Base-by-base conservation (phyloP, 2,329 filamentous ascomycete species). In the Chalaropsis ovoidea region DNA sequence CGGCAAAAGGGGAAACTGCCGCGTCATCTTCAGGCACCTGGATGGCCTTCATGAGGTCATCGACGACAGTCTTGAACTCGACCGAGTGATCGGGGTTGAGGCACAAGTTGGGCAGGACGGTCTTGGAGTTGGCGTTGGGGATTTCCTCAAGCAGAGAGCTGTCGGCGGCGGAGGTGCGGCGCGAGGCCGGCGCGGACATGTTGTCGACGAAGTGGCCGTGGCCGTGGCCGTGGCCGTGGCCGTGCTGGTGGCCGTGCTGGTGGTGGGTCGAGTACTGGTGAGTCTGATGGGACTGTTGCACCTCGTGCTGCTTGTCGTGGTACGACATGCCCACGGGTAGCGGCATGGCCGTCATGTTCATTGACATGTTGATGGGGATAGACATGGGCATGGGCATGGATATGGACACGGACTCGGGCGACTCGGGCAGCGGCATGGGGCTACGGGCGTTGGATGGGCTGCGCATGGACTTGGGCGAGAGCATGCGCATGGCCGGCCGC, bases 21-120 rank as follows among this genome's bases (percentile, higher is more conserved):
- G 74, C 74, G 15, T 79, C 76, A 24, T 80, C 75, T 71, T 87
- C 78, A 74, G 52, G 52, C 52, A 56, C 52, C 17, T 96, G 91
- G 58, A 96, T 93, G 0, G 87, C 84, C 75, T 87, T 90, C 90
- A 96, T 95, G 52, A 97, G 77, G 52, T 85, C 86, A 73, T 96
- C 92, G 45, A 96, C 86, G 67, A 90, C 84, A 0, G 91, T 96
- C n/a, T 83, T 81, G 73, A 92, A 93, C 68, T 82, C 80, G 47
- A 84, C 76, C n/a, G 82, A 78, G 27, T 79, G 74, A 0, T 77
- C 74, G 67, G 78, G 75, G 67, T 78, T 73, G 39, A 79, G 76
- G 10, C 78, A 75, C 69, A 76, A 76, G 73, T 80, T 82, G 69
- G 75, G 74, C 3, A 74, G 75, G 67, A 79, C 77, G 11, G 74